Conservation (phyloP, 768 basidiomycete species). For the Mrakia gelida region DNA sequence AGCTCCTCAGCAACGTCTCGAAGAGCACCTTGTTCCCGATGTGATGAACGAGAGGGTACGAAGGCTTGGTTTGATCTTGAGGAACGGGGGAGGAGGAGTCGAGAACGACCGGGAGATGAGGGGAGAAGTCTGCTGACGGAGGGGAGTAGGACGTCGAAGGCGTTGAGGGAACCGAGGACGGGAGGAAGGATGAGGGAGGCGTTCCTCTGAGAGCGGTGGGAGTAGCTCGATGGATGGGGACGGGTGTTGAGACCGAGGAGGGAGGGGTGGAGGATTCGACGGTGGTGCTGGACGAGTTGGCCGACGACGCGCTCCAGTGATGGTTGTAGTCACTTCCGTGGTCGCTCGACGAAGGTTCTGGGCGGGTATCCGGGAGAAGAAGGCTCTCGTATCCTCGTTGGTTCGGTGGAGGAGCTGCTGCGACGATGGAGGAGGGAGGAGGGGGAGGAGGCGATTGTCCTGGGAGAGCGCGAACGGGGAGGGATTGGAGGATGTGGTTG, state of each 20-base stretch:
- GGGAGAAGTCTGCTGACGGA: background rate
- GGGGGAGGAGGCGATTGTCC: background rate
- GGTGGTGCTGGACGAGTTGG: background rate
- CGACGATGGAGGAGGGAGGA: background rate
- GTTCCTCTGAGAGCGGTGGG: background rate
- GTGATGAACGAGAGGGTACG: conserved; percentile 18
- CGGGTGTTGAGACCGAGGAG: background rate
- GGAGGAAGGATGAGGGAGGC: background rate
- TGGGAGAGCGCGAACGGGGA: background rate
- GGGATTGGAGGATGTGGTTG: background rate
- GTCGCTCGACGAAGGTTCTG: background rate
- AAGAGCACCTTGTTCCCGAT: conserved; percentile 57
- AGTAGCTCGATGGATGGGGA: background rate
- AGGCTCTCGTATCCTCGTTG: too few species aligned
- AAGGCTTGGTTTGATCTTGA: background rate
- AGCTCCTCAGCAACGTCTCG: conserved; percentile 53
- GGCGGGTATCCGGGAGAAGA: background rate
- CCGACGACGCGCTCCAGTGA: background rate
- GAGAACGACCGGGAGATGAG: background rate
- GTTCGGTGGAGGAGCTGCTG: background rate
- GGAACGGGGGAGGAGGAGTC: background rate
- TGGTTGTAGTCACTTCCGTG: background rate
- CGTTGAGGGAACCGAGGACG: background rate
- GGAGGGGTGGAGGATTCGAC: background rate
- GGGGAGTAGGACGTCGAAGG: background rate